phyloP scores from a whole-genome alignment of 306 rosid genomes.

The Glycine tomentella region DNA sequence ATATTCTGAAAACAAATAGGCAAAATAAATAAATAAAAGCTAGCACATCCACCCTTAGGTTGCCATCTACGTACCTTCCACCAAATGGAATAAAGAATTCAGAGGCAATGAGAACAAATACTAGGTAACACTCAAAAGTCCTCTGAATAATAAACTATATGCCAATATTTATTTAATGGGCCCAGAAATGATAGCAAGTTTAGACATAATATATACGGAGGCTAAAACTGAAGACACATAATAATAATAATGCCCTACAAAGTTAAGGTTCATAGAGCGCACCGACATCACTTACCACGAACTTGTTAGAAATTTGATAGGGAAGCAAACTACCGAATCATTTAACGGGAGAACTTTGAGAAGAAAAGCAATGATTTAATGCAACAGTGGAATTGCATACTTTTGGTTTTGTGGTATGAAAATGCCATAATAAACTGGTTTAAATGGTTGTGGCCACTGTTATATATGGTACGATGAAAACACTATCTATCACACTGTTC shows the following conservation, averaged over 20 bases:
- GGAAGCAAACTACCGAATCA: slow-evolving; percentile 50
- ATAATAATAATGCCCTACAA: slow-evolving; percentile 60
- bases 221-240: slow-evolving; percentile 46
- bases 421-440: slow-evolving; percentile 41
- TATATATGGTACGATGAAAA: slow-evolving; percentile 16
- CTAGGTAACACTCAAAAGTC: slow-evolving; percentile 52
- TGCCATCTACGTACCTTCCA: slow-evolving; percentile 25
- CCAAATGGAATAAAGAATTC: slow-evolving; percentile 41
- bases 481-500: slow-evolving; percentile 41
- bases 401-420: slow-evolving; percentile 39
- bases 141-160: slow-evolving; percentile 11
- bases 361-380: slow-evolving; percentile 56
- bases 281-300: slow-evolving; percentile 63
- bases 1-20: not conserved
- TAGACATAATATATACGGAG: slow-evolving; percentile 51
- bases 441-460: slow-evolving; percentile 39
- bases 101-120: slow-evolving; percentile 20
- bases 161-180: slow-evolving; percentile 36
- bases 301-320: slow-evolving; percentile 39
- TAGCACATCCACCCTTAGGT: slow-evolving; percentile 34
- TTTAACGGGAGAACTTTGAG: slow-evolving; percentile 44
- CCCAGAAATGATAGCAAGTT: slow-evolving; percentile 50
- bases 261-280: slow-evolving; percentile 50
- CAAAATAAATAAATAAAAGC: not conserved
- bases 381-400: slow-evolving; percentile 67